phyloP scores from a whole-genome alignment of 2,329 filamentous ascomycete genomes.

The Paecilomyces dactylethromorphus region DNA sequence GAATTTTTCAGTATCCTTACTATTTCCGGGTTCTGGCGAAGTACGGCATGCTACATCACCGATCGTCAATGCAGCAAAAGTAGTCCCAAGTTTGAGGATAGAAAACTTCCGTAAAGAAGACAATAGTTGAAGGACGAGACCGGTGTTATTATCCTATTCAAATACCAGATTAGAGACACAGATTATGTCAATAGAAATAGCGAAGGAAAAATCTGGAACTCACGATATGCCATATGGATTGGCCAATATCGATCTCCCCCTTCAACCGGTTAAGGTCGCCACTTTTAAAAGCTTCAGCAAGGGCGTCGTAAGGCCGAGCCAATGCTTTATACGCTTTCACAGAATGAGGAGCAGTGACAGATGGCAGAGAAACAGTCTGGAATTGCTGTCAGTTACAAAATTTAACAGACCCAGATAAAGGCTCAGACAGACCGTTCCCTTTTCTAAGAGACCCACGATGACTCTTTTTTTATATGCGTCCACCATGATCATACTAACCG shows the following conservation, averaged over 20 bases:
- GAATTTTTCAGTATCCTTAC: slow-evolving; percentile 24
- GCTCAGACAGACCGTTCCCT: slow-evolving; percentile 50
- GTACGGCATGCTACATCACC: slow-evolving; percentile 37
- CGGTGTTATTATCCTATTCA: slow-evolving; percentile 61
- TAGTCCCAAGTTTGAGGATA: slow-evolving; percentile 63
- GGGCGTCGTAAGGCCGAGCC: slow-evolving; percentile 62
- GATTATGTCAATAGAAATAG: neutral
- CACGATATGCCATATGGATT: slow-evolving; percentile 55
- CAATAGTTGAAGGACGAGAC: slow-evolving; percentile 64
- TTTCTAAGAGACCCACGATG: slow-evolving; percentile 64
- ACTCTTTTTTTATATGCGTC: slow-evolving; percentile 93
- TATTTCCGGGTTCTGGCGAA: slow-evolving; percentile 17
- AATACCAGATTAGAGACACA: slow-evolving; percentile 2
- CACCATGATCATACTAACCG: slow-evolving; percentile 69
- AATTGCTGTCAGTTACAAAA: slow-evolving; percentile 6
- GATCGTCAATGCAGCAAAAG: slow-evolving; percentile 61
- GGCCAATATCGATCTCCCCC: slow-evolving; percentile 56
- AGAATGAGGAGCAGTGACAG: slow-evolving; percentile 47
- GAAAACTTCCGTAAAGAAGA: slow-evolving; percentile 68
- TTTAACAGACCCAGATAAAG: neutral
- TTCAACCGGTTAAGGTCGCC: slow-evolving; percentile 54
- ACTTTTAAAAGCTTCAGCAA: slow-evolving; percentile 63
- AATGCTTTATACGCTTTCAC: slow-evolving; percentile 53
- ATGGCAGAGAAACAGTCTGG: slow-evolving; percentile 47
- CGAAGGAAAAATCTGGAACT: slow-evolving; percentile 12